These are phyloP conservation scores for Chlorophyllum brunneum DNA, from an alignment of 768 basidiomycete genomes.

Conservation along the genomic window DNA sequence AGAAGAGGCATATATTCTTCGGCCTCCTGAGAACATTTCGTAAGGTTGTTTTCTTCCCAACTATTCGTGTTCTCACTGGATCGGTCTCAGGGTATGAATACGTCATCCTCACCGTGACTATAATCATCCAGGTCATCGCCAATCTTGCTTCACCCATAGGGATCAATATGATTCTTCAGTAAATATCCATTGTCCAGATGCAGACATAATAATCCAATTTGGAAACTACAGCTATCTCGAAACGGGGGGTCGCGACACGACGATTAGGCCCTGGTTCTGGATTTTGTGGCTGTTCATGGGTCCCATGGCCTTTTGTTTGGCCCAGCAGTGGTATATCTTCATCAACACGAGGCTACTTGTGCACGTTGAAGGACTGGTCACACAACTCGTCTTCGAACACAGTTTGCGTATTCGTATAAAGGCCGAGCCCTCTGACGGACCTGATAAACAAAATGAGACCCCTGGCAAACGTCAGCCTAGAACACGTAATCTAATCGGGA, in stretches of 20 bases:
- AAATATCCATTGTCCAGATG: not conserved
- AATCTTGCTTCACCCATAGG: conserved; percentile 36
- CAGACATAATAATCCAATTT: not conserved
- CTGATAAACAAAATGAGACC: not conserved
- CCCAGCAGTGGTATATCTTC: conserved; percentile 30
- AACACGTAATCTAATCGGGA: conserved; percentile 51
- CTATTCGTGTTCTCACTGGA: not conserved
- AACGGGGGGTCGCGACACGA: conserved; percentile 13
- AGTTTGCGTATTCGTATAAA: conserved; percentile 57
- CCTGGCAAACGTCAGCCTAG: conserved; percentile 4
- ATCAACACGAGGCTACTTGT: conserved; percentile 43
- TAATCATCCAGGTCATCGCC: conserved; percentile 23
- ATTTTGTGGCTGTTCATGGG: conserved; percentile 12
- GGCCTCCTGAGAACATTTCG: conserved; percentile 38
- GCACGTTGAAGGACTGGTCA: conserved; percentile 41
- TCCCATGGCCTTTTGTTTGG: conserved; percentile 15
- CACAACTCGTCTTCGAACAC: conserved; percentile 37
- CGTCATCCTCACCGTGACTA: conserved; percentile 23
- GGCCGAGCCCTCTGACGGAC: conserved; percentile 27
- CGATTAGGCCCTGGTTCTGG: conserved; percentile 18
- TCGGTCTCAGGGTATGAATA: conserved; percentile 26
- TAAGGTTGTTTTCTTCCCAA: not conserved
- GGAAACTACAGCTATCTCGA: conserved; percentile 25
- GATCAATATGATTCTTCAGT: conserved; percentile 39
- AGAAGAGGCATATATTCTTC: conserved; percentile 42